Evolutionary conservation across 139 green algal species (phyloP).

Genomic region (Chlamydomonas schloesseri): DNA sequence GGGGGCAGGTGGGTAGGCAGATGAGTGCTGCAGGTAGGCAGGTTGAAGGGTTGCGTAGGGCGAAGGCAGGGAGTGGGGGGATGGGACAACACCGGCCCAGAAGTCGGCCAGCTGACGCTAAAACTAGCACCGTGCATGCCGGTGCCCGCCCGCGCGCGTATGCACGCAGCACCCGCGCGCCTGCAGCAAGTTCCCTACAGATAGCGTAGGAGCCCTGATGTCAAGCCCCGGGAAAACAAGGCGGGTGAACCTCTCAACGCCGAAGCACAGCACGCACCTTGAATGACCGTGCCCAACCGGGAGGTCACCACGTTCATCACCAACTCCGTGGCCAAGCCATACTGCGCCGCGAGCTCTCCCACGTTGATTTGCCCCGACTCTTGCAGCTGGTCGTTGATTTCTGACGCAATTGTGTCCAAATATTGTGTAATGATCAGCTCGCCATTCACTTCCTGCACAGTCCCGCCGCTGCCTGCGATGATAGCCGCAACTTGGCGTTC

Average conservation of each 20-base stretch:
- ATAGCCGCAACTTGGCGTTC: slow-evolving; percentile 51
- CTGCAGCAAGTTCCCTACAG: too few relatives aligned
- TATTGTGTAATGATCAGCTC: slow-evolving; percentile 90
- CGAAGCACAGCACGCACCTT: not conserved
- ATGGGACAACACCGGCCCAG: too few relatives aligned
- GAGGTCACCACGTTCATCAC: slow-evolving; percentile 66
- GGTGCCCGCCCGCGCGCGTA: too few relatives aligned
- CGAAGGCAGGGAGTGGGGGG: not conserved
- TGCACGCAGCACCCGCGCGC: too few relatives aligned
- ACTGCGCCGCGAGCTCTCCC: slow-evolving; percentile 86
- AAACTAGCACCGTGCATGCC: too few relatives aligned
- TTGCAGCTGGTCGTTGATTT: slow-evolving; percentile 69
- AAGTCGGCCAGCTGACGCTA: too few relatives aligned
- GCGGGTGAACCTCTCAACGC: too few relatives aligned
- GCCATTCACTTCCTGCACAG: slow-evolving; percentile 83
- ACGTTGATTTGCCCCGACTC: slow-evolving; percentile 74
- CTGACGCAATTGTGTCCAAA: slow-evolving; percentile 85
- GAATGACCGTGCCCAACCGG: slow-evolving; percentile 72
- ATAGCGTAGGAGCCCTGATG: too few relatives aligned
- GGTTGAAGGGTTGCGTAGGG: not conserved
- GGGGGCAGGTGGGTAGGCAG: too few relatives aligned
- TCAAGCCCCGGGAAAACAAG: too few relatives aligned
- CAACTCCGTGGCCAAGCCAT: slow-evolving; percentile 84
- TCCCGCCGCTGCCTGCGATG: slow-evolving; percentile 56
- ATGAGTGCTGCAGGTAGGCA: too few relatives aligned